Evolutionary conservation across 441 rosid genomes (phyloP), one percentile per base, ranked within the genome.

Genomic region (Adansonia gregorii): DNA sequence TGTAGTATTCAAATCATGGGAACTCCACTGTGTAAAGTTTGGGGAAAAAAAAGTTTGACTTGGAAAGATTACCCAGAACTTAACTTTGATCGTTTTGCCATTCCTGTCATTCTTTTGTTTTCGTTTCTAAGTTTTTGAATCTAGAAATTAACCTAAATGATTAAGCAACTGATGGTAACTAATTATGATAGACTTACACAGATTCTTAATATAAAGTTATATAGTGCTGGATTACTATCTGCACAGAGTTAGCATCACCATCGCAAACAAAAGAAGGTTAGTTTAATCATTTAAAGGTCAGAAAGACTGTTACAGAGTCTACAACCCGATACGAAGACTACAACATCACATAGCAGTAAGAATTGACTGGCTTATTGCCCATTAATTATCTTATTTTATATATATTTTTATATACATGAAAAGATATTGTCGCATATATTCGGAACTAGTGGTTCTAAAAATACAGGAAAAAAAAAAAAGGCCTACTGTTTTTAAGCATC

Each of bases 361-460:
- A 67, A 87, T 82, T 78, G 85, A 83, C 79, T 77, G 77, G 27
- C 64, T 67, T 74, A 71, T 79, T 49, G 75, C 49, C 80, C 69
- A 80, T 81, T 81, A 64, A 77, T 70, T 49, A 64, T 85, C 79
- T 69, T 55, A 31, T 31, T 31, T 31, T 31, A 31, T 31, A 31
- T 31, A 56, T 17, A 17, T 56, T 56, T 4, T 17, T 55, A n/a
- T 15, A 55, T 55, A 46, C 22, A 80, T 80, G 83, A 79, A 67
- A 81, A 85, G 83, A 80, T 69, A 60, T 49, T 70, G 63, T 68
- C 78, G 89, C 55, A 90, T 85, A 83, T 86, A 84, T 91, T 88
- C 93, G 80, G 80, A 85, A 86, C 79, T 80, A 85, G 86, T 86
- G 94, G 91, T 84, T 82, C 80, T 82, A 78, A 72, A 31, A 80